phyloP scores from a whole-genome alignment of 2,329 filamentous ascomycete species.

The Pezicula carpinea region DNA sequence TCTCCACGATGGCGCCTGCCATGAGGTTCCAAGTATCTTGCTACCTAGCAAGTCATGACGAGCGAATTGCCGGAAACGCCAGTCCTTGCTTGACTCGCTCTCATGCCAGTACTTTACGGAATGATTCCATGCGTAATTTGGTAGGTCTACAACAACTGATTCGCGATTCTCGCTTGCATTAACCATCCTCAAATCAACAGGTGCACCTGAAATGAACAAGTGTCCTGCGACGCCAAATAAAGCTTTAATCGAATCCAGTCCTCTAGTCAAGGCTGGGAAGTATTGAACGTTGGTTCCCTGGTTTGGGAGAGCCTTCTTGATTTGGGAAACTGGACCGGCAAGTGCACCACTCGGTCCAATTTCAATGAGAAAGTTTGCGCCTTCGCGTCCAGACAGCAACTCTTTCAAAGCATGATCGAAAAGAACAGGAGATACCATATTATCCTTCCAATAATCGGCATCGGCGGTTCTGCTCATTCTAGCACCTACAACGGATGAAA shows the following conservation, averaged over 20 bases:
- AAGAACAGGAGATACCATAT: constrained; percentile 14
- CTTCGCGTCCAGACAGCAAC: constrained; percentile 1
- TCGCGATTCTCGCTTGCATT: constrained; percentile 29
- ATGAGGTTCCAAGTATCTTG: constrained; percentile 12
- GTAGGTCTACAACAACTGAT: constrained; percentile 36
- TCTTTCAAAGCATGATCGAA: constrained; percentile 8
- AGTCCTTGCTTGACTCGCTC: constrained; percentile 39
- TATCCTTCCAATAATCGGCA: constrained; percentile 11
- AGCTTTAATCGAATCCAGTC: constrained; percentile 41
- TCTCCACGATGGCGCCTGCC: constrained; percentile 22
- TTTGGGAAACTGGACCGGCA: constrained; percentile 24
- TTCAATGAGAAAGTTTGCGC: constrained; percentile 19
- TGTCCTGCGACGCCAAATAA: constrained; percentile 35
- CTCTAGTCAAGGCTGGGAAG: constrained; percentile 40
- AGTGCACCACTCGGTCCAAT: constrained; percentile 31
- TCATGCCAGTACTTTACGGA: constrained; percentile 49
- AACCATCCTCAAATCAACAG: constrained; percentile 24
- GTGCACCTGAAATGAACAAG: constrained; percentile 4
- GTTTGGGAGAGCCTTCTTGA: constrained; percentile 23
- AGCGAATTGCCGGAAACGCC: constrained; percentile 39
- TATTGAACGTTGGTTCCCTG: constrained; percentile 25
- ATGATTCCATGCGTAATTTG: constrained; percentile 51
- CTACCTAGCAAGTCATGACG: constrained; percentile 46
- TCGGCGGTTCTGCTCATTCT: constrained; percentile 1
- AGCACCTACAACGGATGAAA: constrained; percentile 1